phyloP scores from a whole-genome alignment of 345 rosid species.

The Kernera saxatilis region DNA sequence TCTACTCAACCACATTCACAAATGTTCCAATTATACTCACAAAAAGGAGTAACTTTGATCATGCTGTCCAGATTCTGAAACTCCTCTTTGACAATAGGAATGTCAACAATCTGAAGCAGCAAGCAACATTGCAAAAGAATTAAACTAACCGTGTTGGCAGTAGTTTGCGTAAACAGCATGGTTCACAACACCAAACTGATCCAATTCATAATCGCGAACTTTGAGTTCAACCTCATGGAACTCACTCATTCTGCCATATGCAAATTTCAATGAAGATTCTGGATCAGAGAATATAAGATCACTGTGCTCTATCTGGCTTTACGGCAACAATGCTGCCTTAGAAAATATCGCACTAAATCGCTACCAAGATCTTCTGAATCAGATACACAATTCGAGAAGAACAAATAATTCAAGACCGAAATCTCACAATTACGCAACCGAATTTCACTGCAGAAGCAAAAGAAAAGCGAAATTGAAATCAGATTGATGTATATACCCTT shows the following conservation, averaged over 20 bases:
- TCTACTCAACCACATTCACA: background rate
- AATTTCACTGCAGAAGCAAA: background rate
- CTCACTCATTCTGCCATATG: constrained; percentile 45
- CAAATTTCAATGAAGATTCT: background rate
- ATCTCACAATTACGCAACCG: background rate
- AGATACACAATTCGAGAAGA: background rate
- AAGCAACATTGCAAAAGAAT: background rate
- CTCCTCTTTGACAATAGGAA: background rate
- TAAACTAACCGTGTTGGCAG: constrained; percentile 67
- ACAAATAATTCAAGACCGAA: no score
- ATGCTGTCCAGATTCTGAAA: background rate
- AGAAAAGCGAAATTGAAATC: background rate
- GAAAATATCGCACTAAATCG: background rate
- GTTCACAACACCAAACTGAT: constrained; percentile 88
- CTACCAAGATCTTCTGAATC: background rate
- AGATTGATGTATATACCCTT: constrained; percentile 38
- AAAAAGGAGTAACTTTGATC: background rate
- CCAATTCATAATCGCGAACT: constrained; percentile 84
- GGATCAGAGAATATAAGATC: background rate
- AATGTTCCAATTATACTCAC: background rate
- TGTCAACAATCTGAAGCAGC: background rate
- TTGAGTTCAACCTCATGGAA: constrained; percentile 60
- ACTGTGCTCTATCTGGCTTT: background rate
- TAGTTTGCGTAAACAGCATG: constrained; percentile 80
- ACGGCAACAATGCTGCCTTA: background rate